phyloP scores from a whole-genome alignment of 352 stramenopile genomes.

The Globisporangium barbulae region DNA sequence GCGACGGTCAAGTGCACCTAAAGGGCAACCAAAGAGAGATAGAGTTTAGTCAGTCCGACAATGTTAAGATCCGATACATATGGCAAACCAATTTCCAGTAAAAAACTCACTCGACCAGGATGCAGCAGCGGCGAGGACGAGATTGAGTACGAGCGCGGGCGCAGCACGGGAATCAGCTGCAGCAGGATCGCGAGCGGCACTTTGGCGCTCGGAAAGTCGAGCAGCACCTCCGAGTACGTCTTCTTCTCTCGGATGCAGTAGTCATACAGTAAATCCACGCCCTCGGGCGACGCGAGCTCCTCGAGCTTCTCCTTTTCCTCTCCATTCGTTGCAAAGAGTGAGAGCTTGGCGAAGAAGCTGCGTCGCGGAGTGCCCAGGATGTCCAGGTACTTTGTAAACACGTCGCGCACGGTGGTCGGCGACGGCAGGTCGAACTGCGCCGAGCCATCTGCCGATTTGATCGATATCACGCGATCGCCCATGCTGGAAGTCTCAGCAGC shows the following conservation, averaged over 20 bases:
- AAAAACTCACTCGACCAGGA: conserved; percentile 21
- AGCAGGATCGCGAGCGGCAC: conserved; percentile 73
- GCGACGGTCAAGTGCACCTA: conserved; percentile 83
- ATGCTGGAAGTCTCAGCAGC: conserved; percentile 11
- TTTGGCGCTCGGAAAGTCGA: conserved; percentile 80
- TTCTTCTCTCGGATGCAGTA: conserved; percentile 93
- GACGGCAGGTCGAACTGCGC: conserved; percentile 52
- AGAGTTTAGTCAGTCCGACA: neutral
- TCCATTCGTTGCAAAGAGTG: conserved; percentile 68
- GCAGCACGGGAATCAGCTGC: conserved; percentile 80
- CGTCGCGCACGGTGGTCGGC: conserved; percentile 43
- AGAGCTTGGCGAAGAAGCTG: conserved; percentile 87
- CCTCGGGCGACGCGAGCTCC: conserved; percentile 84
- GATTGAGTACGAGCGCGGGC: conserved; percentile 92
- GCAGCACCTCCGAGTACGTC: conserved; percentile 85
- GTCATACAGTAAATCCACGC: conserved; percentile 90
- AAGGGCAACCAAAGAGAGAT: neutral
- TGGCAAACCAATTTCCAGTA: neutral
- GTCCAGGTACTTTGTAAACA: conserved; percentile 86
- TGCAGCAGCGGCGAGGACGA: conserved; percentile 74
- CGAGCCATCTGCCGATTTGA: conserved; percentile 42
- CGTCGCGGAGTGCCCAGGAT: conserved; percentile 84
- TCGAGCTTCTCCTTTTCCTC: conserved; percentile 93
- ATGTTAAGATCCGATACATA: neutral
- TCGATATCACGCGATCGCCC: conserved; percentile 40